phyloP scores from a whole-genome alignment of 352 stramenopile species.

The Pythium dissotocum region DNA sequence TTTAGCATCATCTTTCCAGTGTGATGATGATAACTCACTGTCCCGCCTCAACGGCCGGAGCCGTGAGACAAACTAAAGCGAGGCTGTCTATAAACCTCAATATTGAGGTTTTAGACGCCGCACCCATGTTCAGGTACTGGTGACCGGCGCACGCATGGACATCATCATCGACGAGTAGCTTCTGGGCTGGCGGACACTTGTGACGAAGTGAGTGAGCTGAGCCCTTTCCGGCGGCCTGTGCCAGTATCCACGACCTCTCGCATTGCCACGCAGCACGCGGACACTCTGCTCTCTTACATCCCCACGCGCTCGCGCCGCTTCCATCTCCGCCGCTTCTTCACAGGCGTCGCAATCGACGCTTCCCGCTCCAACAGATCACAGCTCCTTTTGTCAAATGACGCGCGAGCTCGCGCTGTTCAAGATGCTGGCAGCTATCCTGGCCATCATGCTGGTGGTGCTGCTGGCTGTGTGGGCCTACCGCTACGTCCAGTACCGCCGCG shows the following conservation, averaged over 20 bases:
- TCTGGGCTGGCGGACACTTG: neutral
- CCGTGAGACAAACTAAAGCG: constrained; percentile 11
- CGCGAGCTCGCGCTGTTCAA: constrained; percentile 39
- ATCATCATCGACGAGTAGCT: neutral
- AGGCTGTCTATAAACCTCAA: constrained; percentile 8
- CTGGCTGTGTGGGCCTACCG: constrained; percentile 57
- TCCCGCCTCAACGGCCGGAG: neutral
- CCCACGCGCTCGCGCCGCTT: neutral
- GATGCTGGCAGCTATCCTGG: constrained; percentile 44
- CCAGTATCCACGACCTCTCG: neutral
- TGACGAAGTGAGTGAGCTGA: neutral
- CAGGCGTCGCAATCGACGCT: neutral
- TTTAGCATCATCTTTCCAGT: neutral
- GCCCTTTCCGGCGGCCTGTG: neutral
- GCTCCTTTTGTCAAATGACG: constrained; percentile 27
- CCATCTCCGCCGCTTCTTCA: neutral
- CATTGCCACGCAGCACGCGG: neutral
- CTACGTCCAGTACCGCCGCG: constrained; percentile 61
- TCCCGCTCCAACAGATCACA: too few species aligned
- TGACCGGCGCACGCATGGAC: neutral
- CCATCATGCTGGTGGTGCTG: constrained; percentile 38
- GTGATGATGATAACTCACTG: neutral
- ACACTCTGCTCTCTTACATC: neutral
- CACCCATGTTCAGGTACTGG: constrained; percentile 10
- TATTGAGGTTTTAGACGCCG: constrained; percentile 7